These are phyloP conservation scores for Xylariaceae sp. DNA, from an alignment of 2,329 filamentous ascomycete genomes.

Conservation along the genomic window DNA sequence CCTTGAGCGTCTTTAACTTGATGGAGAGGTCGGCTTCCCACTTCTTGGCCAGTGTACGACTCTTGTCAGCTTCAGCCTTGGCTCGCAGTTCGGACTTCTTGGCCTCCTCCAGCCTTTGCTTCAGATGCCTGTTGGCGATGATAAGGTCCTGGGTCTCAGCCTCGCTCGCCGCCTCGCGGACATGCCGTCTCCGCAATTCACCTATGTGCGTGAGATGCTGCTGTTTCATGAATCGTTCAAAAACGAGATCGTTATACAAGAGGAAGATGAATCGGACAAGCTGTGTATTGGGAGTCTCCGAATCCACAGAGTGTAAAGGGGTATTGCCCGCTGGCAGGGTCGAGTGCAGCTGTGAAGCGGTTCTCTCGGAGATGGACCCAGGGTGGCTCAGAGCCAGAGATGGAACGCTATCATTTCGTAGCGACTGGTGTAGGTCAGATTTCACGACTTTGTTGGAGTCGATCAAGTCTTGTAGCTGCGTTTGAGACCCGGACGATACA, in stretches of 20 bases:
- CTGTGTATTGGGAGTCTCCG: slow-evolving; percentile 32
- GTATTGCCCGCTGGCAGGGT: slow-evolving; percentile 19
- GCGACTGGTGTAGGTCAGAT: slow-evolving; percentile 45
- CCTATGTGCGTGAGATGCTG: slow-evolving; percentile 79
- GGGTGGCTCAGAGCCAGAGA: slow-evolving; percentile 46
- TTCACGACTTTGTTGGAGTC: slow-evolving; percentile 52
- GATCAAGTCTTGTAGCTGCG: slow-evolving; percentile 53
- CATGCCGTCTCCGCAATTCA: slow-evolving; percentile 65
- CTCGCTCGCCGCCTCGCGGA: slow-evolving; percentile 69
- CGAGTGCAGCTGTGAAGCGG: slow-evolving; percentile 21
- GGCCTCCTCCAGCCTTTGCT: slow-evolving; percentile 64
- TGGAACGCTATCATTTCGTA: slow-evolving; percentile 50
- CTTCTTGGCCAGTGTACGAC: slow-evolving; percentile 66
- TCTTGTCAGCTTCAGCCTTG: slow-evolving; percentile 64
- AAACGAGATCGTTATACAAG: slow-evolving; percentile 72
- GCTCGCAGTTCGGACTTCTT: slow-evolving; percentile 63
- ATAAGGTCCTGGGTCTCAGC: slow-evolving; percentile 77
- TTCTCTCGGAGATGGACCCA: slow-evolving; percentile 36
- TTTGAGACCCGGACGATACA: slow-evolving; percentile 40
- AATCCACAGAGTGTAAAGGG: slow-evolving; percentile 17
- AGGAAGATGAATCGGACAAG: slow-evolving; percentile 69
- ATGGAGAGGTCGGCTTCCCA: slow-evolving; percentile 65
- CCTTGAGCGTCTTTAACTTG: slow-evolving; percentile 58
- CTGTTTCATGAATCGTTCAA: slow-evolving; percentile 76
- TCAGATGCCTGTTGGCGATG: slow-evolving; percentile 66